Conservation (phyloP, 2,329 filamentous ascomycete genomes). For the Penicillium sp. region DNA sequence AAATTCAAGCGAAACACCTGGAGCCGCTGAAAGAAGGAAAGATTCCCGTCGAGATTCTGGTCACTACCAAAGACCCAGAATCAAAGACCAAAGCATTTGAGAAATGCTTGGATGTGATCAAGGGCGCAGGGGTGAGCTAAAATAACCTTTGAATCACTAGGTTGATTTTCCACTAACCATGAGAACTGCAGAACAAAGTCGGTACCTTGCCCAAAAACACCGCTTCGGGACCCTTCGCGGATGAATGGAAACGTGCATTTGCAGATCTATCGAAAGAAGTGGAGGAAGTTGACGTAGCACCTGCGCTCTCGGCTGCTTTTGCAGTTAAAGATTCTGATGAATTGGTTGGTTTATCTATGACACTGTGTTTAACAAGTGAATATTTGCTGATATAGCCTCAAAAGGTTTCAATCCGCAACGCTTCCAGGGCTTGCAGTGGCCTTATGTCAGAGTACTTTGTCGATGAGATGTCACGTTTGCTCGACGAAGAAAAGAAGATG, state of each 20-base stretch:
- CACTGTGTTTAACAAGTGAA: not conserved
- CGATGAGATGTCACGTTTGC: conserved; percentile 93
- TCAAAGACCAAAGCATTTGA: conserved; percentile 89
- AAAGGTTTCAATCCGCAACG: conserved; percentile 84
- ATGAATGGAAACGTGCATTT: conserved; percentile 90
- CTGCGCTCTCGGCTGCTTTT: conserved; percentile 81
- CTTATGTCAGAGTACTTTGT: conserved; percentile 96
- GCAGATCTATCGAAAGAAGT: conserved; percentile 76
- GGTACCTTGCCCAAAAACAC: conserved; percentile 82
- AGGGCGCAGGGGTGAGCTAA: conserved; percentile 73
- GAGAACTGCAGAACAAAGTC: conserved; percentile 69
- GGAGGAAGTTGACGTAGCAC: conserved; percentile 82
- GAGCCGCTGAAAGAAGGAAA: conserved; percentile 90
- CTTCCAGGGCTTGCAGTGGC: conserved; percentile 88
- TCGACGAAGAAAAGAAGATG: conserved; percentile 96
- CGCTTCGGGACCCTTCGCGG: conserved; percentile 82
- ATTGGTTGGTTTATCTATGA: conserved; percentile 52
- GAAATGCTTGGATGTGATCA: conserved; percentile 81
- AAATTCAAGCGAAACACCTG: conserved; percentile 74
- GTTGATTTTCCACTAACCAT: not conserved
- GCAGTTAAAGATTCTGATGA: conserved; percentile 94
- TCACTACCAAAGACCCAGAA: conserved; percentile 85
- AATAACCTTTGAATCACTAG: not conserved
- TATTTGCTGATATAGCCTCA: conserved; percentile 9
- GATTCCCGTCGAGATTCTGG: conserved; percentile 85